These are phyloP conservation scores for Colletotrichum graminicola DNA, from an alignment of 2,329 filamentous ascomycete genomes.

Conservation along the genomic window DNA sequence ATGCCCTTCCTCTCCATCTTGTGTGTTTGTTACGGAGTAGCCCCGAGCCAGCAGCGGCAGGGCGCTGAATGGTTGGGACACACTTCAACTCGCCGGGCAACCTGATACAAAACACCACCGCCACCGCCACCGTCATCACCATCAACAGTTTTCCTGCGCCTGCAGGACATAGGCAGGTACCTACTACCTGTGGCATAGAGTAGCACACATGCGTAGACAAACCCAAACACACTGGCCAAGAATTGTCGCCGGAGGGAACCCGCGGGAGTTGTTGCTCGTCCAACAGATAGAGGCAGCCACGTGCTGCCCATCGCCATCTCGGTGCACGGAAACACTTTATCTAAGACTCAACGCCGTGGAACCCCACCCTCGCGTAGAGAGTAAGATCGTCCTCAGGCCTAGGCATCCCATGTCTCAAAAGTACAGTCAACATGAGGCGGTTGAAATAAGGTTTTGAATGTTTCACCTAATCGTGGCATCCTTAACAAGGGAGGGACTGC, in stretches of 20 bases:
- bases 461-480: conserved; percentile 25
- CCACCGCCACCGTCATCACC: background rate
- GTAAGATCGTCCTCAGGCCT: too few species aligned
- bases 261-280: background rate
- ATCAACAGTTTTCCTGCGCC: background rate
- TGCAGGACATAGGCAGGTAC: too few species aligned
- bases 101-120: background rate
- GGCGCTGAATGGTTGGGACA: background rate
- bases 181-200: too few species aligned
- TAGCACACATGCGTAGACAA: too few species aligned
- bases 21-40: background rate
- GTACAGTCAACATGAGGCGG: background rate
- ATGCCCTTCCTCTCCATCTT: background rate
- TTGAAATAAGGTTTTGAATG: conserved; percentile 15
- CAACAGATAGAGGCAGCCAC: background rate
- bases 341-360: background rate
- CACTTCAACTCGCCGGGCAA: background rate
- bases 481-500: conserved; percentile 4
- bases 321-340: background rate
- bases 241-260: background rate
- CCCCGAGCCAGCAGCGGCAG: background rate
- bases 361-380: background rate
- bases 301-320: background rate
- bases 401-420: conserved; percentile 10
- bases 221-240: too few species aligned